Base-by-base conservation (phyloP, 805 yeast species). In the Danielozyma ontarioensis region DNA sequence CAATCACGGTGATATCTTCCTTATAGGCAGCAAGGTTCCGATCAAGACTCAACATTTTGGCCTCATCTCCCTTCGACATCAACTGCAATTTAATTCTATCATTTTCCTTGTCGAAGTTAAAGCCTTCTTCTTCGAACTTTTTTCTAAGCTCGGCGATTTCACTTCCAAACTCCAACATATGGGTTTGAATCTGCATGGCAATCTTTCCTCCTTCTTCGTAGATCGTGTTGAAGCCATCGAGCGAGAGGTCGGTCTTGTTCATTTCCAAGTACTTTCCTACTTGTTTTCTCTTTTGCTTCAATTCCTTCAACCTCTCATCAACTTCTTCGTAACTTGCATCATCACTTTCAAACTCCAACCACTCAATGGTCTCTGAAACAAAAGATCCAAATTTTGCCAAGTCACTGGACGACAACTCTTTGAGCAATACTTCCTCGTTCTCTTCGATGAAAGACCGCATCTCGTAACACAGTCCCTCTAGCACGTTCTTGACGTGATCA, bases 341-440 rank as follows among this genome's bases (percentile, higher is more conserved):
- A 34, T 74, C 83, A 24, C 85, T 70, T 13, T 78, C 87, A 46
- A 74, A 76, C 31, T 86, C 95, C 25, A 87, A 61, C 95, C 95
- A 86, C 38, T 82, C 90, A 29, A 83, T 59, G 17, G 66, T 58
- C 8, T 74, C 78, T 12, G 62, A 36, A 4, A 81, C 73, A 4
- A 62, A 40, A 0, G 33, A 23, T 18, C 44, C 37, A 23, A 48
- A 42, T 19, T 53, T 44, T 4, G 62, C 68, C 4, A 74, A 39
- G 25, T 66, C 59, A 0, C 53, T 46, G 4, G 55, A 48, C 6
- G 76, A 74, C 0, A 71, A 63, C 28, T 64, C 70, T 10, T 55
- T 55, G 5, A 35, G 31, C 13, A 65, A 42, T 0, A 42, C 37
- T 5, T 69, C 70, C 16, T 70, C 75, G 25, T 72, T 71, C 21